Evolutionary conservation across 768 basidiomycete genomes (phyloP).

Genomic region (Agrocybe praecox): DNA sequence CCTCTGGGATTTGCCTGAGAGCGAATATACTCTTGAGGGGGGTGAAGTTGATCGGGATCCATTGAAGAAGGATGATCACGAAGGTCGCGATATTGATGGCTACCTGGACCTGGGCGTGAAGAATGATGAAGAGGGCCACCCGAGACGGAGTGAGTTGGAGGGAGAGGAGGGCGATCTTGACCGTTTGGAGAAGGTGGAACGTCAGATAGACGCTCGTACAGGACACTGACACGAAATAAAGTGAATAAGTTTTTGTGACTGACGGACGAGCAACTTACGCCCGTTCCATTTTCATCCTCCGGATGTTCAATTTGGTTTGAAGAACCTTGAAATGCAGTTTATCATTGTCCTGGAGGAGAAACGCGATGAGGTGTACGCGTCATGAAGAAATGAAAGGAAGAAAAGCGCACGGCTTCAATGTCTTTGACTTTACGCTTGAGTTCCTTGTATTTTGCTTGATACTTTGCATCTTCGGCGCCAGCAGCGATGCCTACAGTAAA

Average conservation of each 20-base stretch:
- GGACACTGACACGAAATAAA: conserved; percentile 42
- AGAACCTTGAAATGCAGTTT: conserved; percentile 82
- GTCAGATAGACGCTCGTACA: conserved; percentile 76
- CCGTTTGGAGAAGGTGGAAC: conserved; percentile 58
- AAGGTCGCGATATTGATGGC: conserved; percentile 35
- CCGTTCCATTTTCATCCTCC: conserved; percentile 86
- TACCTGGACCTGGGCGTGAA: conserved; percentile 22
- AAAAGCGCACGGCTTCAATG: conserved; percentile 67
- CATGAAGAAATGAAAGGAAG: conserved; percentile 10
- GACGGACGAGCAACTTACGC: conserved; percentile 58
- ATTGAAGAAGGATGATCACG: conserved; percentile 43
- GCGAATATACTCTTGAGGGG: conserved; percentile 51
- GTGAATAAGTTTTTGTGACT: conserved; percentile 14
- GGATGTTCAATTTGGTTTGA: conserved; percentile 79
- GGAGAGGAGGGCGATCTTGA: conserved; percentile 39
- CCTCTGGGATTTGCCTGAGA: conserved; percentile 44
- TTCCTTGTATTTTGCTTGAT: conserved; percentile 87
- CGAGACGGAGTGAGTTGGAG: conserved; percentile 31
- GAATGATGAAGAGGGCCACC: conserved; percentile 34
- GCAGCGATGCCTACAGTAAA: conserved; percentile 68
- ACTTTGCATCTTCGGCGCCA: conserved; percentile 84
- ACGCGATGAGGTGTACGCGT: conserved; percentile 13
- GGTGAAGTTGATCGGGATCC: conserved; percentile 42
- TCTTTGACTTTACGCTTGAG: conserved; percentile 87
- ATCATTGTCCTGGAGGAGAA: conserved; percentile 74